phyloP scores from a whole-genome alignment of 768 basidiomycete species.

The Cystoderma amianthinum region DNA sequence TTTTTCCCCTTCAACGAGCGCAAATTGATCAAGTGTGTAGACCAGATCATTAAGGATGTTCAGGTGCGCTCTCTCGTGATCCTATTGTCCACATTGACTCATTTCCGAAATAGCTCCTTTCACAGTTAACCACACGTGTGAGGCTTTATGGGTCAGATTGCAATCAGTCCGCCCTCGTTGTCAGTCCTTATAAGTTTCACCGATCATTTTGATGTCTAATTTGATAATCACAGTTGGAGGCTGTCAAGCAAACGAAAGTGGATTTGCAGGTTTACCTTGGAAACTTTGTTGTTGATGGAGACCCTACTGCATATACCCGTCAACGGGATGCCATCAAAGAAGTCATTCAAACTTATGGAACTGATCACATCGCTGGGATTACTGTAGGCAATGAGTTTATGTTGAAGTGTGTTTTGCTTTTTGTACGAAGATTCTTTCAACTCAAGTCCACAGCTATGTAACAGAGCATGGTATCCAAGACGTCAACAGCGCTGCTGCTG shows the following conservation, averaged over 20 bases:
- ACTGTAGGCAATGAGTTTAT: conserved; percentile 93
- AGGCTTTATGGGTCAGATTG: conserved; percentile 87
- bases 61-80: conserved; percentile 49
- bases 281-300: conserved; percentile 57
- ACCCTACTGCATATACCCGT: conserved; percentile 54
- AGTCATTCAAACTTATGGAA: conserved; percentile 74
- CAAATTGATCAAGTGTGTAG: conserved; percentile 27
- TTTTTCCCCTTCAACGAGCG: conserved; percentile 1
- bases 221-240: conserved; percentile 54
- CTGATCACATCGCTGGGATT: conserved; percentile 67
- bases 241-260: conserved; percentile 84
- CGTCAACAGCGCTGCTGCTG: conserved; percentile 53
- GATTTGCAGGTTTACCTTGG: conserved; percentile 76
- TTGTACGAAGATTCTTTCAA: background rate
- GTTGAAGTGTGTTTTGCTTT: conserved; percentile 46
- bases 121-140: conserved; percentile 75
- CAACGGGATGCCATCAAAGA: conserved; percentile 61
- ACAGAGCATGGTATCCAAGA: conserved; percentile 36
- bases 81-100: too few species aligned
- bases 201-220: too few species aligned
- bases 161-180: conserved; percentile 73
- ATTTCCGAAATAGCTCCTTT: conserved; percentile 48
- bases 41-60: conserved; percentile 59
- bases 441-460: conserved; percentile 41
- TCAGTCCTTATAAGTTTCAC: conserved; percentile 29